Base-by-base conservation (phyloP, 129 eudicot genomes). In the Centrapalus pauciflorus region DNA sequence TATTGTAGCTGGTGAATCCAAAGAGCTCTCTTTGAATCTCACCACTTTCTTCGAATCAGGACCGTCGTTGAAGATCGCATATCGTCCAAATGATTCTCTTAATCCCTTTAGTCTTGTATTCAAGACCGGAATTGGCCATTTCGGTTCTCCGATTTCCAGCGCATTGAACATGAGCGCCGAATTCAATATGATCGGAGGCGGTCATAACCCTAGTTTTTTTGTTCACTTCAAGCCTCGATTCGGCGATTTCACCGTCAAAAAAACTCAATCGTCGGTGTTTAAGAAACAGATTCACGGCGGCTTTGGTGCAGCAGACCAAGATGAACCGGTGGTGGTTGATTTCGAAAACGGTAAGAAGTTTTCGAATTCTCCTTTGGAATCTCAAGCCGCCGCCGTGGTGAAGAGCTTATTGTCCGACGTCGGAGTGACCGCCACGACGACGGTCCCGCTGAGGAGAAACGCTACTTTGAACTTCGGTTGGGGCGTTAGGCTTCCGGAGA, bases 141-240 rank as follows among this genome's bases (percentile, higher is more conserved):
- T 76, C 28, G 98, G 98, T 6, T 91, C 98, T 3, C 96, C 98
- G 13, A 69, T 58, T 43, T 75, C 81, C 0, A 85, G 96, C 65
- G 73, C 95, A 1, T 26, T 91, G 51, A 81, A 78, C 66, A 85
- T 91, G 98, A 77, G 88, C 74, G 96, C 98, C 5, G 95, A 91
- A 29, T 87, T 91, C 25, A 77, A 67, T 52, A 14, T 81, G 5
- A 8, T 79, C 2, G 84, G 87, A 1, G 65, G 65, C 19, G 37
- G 46, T 40, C 87, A 82, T 20, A 91, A 81, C 79, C 95, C 98
- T 50, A 77, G 61, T 13, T 88, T 91, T 51, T 77, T 83, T 24
- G 60, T 91, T 32, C 88, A 80, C 37, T 88, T 91, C 79, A 91
- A 88, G 70, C 98, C 98, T 3, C 64, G 67, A 29, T 72, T 91